Conservation (phyloP, 1,139 yeast genomes). For the Kodamaea sp. region DNA sequence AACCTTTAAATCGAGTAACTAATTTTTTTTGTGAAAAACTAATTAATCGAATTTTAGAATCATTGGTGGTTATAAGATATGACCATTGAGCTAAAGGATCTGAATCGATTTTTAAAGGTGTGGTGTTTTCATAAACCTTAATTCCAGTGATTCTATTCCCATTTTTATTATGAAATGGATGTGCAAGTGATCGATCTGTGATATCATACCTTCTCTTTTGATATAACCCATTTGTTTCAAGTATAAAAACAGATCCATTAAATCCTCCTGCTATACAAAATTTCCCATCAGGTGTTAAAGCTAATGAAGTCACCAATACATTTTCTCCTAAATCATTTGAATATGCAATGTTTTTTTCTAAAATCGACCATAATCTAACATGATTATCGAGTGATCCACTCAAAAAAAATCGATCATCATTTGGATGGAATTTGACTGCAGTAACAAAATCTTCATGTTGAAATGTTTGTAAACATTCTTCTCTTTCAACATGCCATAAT, state of each 20-base stretch:
- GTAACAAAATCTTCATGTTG: constrained; percentile 80
- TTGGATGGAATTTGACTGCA: constrained; percentile 75
- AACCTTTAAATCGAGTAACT: constrained; percentile 71
- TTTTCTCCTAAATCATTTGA: constrained; percentile 45
- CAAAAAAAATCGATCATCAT: constrained; percentile 81
- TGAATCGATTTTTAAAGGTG: constrained; percentile 8
- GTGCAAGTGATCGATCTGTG: constrained; percentile 26
- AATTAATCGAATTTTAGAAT: constrained; percentile 69
- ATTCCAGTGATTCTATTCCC: constrained; percentile 45
- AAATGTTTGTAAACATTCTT: constrained; percentile 61
- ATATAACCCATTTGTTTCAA: constrained; percentile 65
- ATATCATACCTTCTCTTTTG: constrained; percentile 53
- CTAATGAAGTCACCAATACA: constrained; percentile 65
- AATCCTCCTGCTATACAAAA: constrained; percentile 76
- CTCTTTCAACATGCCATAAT: constrained; percentile 79
- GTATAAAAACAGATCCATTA: constrained; percentile 61
- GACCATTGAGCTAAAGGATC: constrained; percentile 29
- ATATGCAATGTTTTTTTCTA: constrained; percentile 49
- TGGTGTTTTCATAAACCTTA: constrained; percentile 25
- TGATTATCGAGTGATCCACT: constrained; percentile 81
- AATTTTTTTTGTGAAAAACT: constrained; percentile 54
- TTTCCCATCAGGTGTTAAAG: constrained; percentile 67
- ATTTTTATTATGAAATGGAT: constrained; percentile 26
- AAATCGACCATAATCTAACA: constrained; percentile 79
- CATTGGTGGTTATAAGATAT: constrained; percentile 67